Percentiles rank a stretch among this genome's conserved stretches.
Evolutionary conservation across 768 basidiomycete genomes (phyloP).

Genomic region (Naematelia aurantialba): DNA sequence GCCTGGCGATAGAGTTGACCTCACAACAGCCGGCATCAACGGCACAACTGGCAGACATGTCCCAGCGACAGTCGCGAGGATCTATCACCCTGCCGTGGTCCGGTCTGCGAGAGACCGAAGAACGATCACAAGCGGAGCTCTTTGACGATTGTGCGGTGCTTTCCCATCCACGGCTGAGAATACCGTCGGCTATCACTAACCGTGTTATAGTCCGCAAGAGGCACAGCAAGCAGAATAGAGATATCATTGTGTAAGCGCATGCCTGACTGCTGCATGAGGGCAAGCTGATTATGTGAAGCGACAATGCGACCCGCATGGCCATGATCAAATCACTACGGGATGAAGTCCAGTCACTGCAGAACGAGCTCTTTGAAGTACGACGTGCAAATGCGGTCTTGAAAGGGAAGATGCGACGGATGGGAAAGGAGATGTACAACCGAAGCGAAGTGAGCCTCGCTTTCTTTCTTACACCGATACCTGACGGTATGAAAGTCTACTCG

Average conservation of each 20-base stretch:
- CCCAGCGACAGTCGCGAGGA: background rate
- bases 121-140: conserved; percentile 10
- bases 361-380: conserved; percentile 11
- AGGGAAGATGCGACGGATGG: background rate
- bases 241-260: conserved; percentile 14
- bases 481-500: conserved; percentile 8
- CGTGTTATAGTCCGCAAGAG: conserved; percentile 5
- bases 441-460: conserved; percentile 6
- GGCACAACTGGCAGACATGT: too few species aligned
- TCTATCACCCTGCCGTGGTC: background rate
- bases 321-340: conserved; percentile 11
- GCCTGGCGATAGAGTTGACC: too few species aligned
- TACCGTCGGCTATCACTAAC: background rate
- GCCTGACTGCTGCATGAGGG: background rate
- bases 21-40: too few species aligned
- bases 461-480: background rate
- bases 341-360: conserved; percentile 12
- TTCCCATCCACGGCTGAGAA: too few species aligned
- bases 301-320: conserved; percentile 12
- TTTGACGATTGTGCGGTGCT: conserved; percentile 24
- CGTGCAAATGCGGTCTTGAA: conserved; percentile 6
- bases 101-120: conserved; percentile 8
- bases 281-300: background rate
- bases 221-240: conserved; percentile 19
- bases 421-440: background rate